Percentiles rank a stretch among this genome's conserved stretches.
Evolutionary conservation across 2,329 filamentous ascomycete species (phyloP).

Genomic region (Pseudogymnoascus sp.): DNA sequence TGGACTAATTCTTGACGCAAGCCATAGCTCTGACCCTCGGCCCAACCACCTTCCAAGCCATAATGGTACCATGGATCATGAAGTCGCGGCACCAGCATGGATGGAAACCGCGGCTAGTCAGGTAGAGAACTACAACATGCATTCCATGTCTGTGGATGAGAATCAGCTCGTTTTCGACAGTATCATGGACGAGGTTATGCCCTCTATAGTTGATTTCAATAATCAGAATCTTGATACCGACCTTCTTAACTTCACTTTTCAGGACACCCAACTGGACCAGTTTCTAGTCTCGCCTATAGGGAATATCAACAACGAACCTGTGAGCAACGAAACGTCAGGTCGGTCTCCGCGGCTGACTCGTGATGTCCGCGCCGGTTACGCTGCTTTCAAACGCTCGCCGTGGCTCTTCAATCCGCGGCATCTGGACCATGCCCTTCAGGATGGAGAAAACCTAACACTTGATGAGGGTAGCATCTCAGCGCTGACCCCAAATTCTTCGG

Average conservation of each 20-base stretch:
- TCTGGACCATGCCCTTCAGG: constrained; percentile 13
- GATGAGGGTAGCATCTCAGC: constrained; percentile 17
- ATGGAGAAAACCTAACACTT: constrained; percentile 14
- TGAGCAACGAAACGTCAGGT: background rate
- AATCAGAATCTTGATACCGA: background rate
- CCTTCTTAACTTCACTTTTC: background rate
- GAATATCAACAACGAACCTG: background rate
- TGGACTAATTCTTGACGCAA: background rate
- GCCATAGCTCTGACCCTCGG: background rate
- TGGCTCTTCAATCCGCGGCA: constrained; percentile 17
- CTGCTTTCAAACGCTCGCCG: constrained; percentile 18
- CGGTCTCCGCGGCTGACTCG: background rate
- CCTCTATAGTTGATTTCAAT: background rate
- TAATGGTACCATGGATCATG: background rate
- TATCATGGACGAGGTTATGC: background rate
- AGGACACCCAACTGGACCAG: background rate
- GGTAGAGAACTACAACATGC: background rate
- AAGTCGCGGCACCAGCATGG: background rate
- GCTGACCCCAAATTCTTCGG: constrained; percentile 9
- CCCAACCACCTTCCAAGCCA: background rate
- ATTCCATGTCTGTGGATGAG: background rate
- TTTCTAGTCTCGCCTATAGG: background rate
- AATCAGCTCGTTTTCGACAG: background rate
- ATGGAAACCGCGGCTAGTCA: background rate
- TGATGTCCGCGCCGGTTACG: constrained; percentile 14